These are phyloP conservation scores for Dactylellina leptospora DNA, from an alignment of 2,329 filamentous ascomycete species.

Conservation along the genomic window DNA sequence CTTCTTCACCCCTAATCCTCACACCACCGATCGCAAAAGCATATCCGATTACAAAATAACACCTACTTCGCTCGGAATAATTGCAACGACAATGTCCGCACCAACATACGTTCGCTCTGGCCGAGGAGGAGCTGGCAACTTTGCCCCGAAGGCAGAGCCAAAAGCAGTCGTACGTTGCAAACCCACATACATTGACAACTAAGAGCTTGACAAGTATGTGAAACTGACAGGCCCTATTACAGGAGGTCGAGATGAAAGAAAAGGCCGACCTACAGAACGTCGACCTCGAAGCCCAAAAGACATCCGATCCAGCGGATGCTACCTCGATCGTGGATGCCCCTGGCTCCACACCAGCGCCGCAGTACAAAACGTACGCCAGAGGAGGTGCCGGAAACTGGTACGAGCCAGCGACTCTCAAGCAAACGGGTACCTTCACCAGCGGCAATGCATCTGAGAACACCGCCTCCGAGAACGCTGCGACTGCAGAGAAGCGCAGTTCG, in stretches of 20 bases:
- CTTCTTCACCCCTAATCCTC: background rate
- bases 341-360: constrained; percentile 20
- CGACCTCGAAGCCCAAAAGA: constrained; percentile 40
- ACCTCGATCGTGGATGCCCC: constrained; percentile 20
- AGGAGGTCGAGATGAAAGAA: constrained; percentile 49
- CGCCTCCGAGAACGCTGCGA: constrained; percentile 1
- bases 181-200: background rate
- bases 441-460: constrained; percentile 7
- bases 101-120: constrained; percentile 52
- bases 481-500: constrained; percentile 42
- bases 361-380: constrained; percentile 51
- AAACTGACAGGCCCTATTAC: background rate
- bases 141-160: constrained; percentile 40
- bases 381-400: constrained; percentile 51
- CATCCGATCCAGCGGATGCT: constrained; percentile 32
- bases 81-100: constrained; percentile 34
- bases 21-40: background rate
- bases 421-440: constrained; percentile 40
- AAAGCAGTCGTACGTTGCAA: constrained; percentile 40
- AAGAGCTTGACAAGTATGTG: background rate
- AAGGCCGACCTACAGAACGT: constrained; percentile 11
- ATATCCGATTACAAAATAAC: background rate
- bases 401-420: constrained; percentile 45
- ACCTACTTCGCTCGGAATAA: background rate
- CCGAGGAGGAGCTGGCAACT: constrained; percentile 49